Conservation (phyloP, 768 basidiomycete species). For the Phaeolepiota aurea region DNA sequence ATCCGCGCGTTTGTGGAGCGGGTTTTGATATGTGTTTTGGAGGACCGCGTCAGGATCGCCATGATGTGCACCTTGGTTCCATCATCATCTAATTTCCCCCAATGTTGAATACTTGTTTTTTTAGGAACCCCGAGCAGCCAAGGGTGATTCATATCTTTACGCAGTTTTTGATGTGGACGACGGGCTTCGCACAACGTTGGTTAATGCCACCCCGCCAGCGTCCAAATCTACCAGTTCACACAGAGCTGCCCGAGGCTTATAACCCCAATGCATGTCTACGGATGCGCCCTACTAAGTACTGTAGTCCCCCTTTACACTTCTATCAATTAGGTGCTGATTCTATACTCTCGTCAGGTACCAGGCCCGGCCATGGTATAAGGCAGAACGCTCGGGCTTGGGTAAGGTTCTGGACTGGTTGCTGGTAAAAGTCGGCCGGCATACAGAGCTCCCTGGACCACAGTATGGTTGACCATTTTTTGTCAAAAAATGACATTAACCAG, state of each 20-base stretch:
- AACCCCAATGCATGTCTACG: slow-evolving; percentile 16
- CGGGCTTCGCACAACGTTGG: slow-evolving; percentile 25
- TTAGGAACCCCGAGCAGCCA: slow-evolving; percentile 30
- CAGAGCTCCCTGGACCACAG: slow-evolving; percentile 29
- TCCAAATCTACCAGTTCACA: slow-evolving; percentile 12
- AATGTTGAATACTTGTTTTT: background rate
- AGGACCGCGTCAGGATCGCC: slow-evolving; percentile 34
- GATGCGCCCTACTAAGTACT: slow-evolving; percentile 28
- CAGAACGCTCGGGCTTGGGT: slow-evolving; percentile 19
- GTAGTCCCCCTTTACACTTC: too few species aligned
- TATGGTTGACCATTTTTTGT: slow-evolving; percentile 11
- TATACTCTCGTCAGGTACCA: slow-evolving; percentile 21
- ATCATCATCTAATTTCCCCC: background rate
- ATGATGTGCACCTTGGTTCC: slow-evolving; percentile 32
- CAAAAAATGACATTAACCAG: background rate
- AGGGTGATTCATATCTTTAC: slow-evolving; percentile 20
- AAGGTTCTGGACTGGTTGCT: slow-evolving; percentile 19
- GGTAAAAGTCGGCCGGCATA: slow-evolving; percentile 24
- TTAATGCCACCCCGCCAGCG: slow-evolving; percentile 28
- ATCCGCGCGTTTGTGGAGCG: slow-evolving; percentile 24
- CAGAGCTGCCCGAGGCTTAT: slow-evolving; percentile 14
- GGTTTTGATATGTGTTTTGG: slow-evolving; percentile 27
- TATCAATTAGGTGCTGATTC: too few species aligned
- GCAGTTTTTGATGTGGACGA: slow-evolving; percentile 11
- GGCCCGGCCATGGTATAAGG: slow-evolving; percentile 39